Percentiles rank a stretch among this genome's conserved stretches.
phyloP scores from a whole-genome alignment of 2,329 filamentous ascomycete genomes.

The Neonectria ditissima region DNA sequence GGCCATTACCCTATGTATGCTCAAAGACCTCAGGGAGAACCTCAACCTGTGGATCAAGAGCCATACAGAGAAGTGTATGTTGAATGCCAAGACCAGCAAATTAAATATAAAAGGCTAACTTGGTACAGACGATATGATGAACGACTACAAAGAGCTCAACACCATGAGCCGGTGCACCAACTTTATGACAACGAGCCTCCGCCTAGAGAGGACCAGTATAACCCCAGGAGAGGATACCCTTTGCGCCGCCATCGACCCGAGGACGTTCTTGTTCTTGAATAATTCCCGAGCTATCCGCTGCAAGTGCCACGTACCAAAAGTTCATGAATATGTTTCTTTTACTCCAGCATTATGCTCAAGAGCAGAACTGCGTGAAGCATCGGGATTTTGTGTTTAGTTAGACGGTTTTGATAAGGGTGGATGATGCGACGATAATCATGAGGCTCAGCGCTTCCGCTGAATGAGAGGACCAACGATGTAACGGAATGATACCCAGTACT shows the following conservation, averaged over 20 bases:
- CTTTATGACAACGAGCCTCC: slow-evolving; percentile 32
- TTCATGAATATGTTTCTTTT: not conserved
- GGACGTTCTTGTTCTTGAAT: slow-evolving; percentile 50
- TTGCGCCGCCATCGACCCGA: slow-evolving; percentile 41
- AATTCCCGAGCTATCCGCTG: slow-evolving; percentile 21
- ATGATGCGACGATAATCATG: slow-evolving; percentile 20
- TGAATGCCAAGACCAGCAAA: not conserved
- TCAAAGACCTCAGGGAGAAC: slow-evolving; percentile 22
- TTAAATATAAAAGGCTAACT: slow-evolving; percentile 29
- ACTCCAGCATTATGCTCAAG: slow-evolving; percentile 13
- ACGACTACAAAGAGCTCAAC: slow-evolving; percentile 15
- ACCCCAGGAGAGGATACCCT: slow-evolving; percentile 32
- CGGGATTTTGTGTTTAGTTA: slow-evolving; percentile 28
- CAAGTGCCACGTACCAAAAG: not conserved
- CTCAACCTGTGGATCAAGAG: slow-evolving; percentile 32
- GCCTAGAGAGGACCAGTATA: slow-evolving; percentile 27
- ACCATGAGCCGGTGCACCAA: slow-evolving; percentile 33
- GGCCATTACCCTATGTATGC: slow-evolving; percentile 25
- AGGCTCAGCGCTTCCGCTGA: not conserved
- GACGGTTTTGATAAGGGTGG: slow-evolving; percentile 22
- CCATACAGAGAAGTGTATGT: slow-evolving; percentile 44
- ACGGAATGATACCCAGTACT: slow-evolving; percentile 42
- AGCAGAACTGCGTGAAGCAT: slow-evolving; percentile 24
- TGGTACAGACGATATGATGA: slow-evolving; percentile 31
- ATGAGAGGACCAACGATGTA: slow-evolving; percentile 26